A percentile compares a stretch with the other conserved stretches of the same genome.
These are phyloP conservation scores for Sporothrix mexicana DNA, from an alignment of 2,329 filamentous ascomycete genomes.

Conservation along the genomic window DNA sequence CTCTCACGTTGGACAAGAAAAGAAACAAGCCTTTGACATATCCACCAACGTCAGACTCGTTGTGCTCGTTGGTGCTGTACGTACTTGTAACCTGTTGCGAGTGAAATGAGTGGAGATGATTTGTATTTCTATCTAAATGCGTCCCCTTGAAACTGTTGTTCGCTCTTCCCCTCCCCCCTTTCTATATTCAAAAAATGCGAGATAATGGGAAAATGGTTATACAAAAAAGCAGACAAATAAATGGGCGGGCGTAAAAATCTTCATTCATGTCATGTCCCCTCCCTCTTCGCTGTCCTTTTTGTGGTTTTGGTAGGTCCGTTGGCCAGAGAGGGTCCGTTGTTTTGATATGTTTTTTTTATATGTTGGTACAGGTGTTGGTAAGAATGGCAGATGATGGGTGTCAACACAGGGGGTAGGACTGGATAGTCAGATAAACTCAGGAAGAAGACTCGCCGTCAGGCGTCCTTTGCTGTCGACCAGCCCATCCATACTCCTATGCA, in stretches of 20 bases:
- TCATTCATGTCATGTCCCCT: slow-evolving; percentile 24
- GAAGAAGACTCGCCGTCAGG: neutral
- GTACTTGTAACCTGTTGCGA: too few species aligned
- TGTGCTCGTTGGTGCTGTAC: too few species aligned
- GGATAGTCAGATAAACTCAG: neutral
- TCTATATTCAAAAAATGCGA: slow-evolving; percentile 7
- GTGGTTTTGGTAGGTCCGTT: neutral
- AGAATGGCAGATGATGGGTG: neutral
- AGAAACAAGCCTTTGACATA: neutral
- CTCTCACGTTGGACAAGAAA: neutral
- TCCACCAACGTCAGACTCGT: too few species aligned
- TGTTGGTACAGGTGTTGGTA: slow-evolving; percentile 20
- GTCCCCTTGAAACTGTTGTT: slow-evolving; percentile 7
- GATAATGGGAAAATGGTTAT: slow-evolving; percentile 4
- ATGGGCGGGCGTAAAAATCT: neutral
- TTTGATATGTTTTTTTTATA: slow-evolving; percentile 9
- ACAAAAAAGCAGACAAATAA: slow-evolving; percentile 20
- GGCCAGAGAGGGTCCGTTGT: slow-evolving; percentile 16
- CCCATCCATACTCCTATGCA: neutral
- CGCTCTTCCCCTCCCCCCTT: neutral
- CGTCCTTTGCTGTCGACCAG: neutral
- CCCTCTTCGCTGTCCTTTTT: slow-evolving; percentile 20
- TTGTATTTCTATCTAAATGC: slow-evolving; percentile 23
- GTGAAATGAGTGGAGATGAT: slow-evolving; percentile 23
- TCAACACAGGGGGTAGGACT: neutral